Evolutionary conservation across 1,284 basidiomycete genomes (phyloP), one percentile per base, ranked within the genome.

Genomic region (Mycosarcoma mackinlayi): DNA sequence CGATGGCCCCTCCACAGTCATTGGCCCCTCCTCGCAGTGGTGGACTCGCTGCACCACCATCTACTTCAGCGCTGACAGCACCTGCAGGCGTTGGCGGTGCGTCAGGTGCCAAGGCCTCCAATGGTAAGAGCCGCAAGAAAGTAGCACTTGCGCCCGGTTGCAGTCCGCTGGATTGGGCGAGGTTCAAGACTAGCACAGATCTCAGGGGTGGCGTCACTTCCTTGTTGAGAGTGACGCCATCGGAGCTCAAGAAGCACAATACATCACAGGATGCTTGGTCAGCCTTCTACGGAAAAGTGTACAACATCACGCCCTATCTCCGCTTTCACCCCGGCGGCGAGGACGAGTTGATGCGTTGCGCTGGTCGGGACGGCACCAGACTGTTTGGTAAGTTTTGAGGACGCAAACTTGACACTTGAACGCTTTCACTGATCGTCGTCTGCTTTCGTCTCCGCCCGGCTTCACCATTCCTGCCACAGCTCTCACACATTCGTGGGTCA

Each of bases 151-250:
- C 90, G 11, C 95, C 95, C 2, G 96, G 96, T 3, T 92, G 91
- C 84, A 91, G 92, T 70, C 89, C 94, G 19, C 84, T 98, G 19
- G 96, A 98, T 84, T 98, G 96, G 96, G 94, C 94, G 1, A 88
- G 88, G 47, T 84, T 97, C 59, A 82, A 83, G 92, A 92, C 6
- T 83, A 85, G 63, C 88, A 96, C 64, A 33, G 61, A 61, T 44
- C 56, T 66, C 1, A 37, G 68, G 39, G 73, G 75, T 6, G 75
- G 73, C 41, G 60, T 78, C 19, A 64, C 71, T 1, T 77, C 76
- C 3, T 75, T 83, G 14, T 83, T 89, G 78, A 88, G 93, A 28
- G 88, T 98, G 53, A 90, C 93, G 4, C 89, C 91, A 9, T 91
- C 90, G 0, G 88, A 93, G 80, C 86, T 98, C 50, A 92, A 92